Percentiles rank a stretch among this genome's conserved stretches.
phyloP scores from a whole-genome alignment of 2,329 filamentous ascomycete genomes.

The Colletotrichum melonis region DNA sequence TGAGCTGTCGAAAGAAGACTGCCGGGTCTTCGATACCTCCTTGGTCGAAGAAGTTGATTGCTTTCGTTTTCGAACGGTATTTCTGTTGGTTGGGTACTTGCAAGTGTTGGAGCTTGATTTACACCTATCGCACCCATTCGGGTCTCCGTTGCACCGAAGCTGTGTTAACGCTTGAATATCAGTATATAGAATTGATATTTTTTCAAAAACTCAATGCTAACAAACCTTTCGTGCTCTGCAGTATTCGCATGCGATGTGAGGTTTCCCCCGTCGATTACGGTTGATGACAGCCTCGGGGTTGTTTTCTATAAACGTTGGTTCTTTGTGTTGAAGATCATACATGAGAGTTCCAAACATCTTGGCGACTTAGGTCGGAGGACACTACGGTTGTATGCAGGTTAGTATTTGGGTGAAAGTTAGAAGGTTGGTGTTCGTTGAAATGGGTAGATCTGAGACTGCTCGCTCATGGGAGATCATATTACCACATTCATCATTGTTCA shows the following conservation, averaged over 20 bases:
- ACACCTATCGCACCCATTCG: slow-evolving; percentile 9
- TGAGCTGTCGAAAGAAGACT: not conserved
- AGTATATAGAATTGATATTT: fast-evolving
- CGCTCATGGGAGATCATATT: no score
- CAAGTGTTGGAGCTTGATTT: slow-evolving; percentile 6
- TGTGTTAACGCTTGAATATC: not conserved
- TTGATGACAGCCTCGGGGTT: slow-evolving; percentile 14
- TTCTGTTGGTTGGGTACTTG: slow-evolving; percentile 3
- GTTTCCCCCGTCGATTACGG: slow-evolving; percentile 2
- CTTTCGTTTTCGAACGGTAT: slow-evolving; percentile 16
- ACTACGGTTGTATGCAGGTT: no score
- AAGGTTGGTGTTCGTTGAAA: no score
- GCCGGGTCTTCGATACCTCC: not conserved
- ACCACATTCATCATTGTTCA: not conserved
- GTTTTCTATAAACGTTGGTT: slow-evolving; percentile 19
- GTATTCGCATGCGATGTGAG: slow-evolving; percentile 16
- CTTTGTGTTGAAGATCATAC: slow-evolving; percentile 20
- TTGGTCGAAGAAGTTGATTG: not conserved
- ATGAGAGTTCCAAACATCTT: slow-evolving; percentile 28
- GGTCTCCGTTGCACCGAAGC: slow-evolving; percentile 21
- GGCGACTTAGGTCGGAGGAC: not conserved
- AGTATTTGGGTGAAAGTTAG: no score
- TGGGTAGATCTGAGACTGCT: no score
- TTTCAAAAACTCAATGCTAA: no score
- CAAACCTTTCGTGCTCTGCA: slow-evolving; percentile 17